Conservation (phyloP, 306 rosid genomes). For the Comarum palustre region DNA sequence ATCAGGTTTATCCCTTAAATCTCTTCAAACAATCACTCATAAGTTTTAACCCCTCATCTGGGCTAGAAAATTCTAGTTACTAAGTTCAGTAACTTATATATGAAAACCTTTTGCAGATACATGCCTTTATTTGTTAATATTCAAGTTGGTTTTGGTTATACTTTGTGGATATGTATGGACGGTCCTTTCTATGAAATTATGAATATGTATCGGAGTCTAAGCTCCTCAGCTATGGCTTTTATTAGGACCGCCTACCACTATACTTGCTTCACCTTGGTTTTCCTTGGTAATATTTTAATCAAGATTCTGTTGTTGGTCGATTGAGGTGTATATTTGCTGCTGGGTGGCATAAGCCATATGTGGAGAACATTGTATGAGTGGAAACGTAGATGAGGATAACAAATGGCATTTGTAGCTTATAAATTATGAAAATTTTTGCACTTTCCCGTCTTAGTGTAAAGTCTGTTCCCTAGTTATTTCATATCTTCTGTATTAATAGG, state of each 20-base stretch:
- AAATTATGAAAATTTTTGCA: too few relatives aligned
- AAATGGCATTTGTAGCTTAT: too few relatives aligned
- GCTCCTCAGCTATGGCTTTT: neutral
- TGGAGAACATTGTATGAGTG: neutral
- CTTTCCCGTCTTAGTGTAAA: too few relatives aligned
- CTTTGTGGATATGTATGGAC: neutral
- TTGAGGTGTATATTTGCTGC: neutral
- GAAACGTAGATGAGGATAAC: neutral
- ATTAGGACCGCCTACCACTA: neutral
- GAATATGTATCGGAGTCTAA: neutral
- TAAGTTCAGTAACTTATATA: neutral
- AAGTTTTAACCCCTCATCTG: neutral
- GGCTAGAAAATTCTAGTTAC: neutral
- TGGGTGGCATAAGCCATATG: neutral
- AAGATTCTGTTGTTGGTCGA: neutral
- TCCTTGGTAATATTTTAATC: too few relatives aligned
- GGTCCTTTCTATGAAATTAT: neutral
- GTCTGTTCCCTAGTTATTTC: too few relatives aligned
- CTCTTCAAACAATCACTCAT: neutral
- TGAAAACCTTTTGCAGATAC: neutral
- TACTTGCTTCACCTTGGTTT: too few relatives aligned
- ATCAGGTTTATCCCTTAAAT: neutral
- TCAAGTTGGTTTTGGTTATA: neutral
- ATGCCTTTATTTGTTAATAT: neutral
- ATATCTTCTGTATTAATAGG: too few relatives aligned